These are phyloP conservation scores for Suillus weaverae DNA, from an alignment of 768 basidiomycete species.

Conservation along the genomic window DNA sequence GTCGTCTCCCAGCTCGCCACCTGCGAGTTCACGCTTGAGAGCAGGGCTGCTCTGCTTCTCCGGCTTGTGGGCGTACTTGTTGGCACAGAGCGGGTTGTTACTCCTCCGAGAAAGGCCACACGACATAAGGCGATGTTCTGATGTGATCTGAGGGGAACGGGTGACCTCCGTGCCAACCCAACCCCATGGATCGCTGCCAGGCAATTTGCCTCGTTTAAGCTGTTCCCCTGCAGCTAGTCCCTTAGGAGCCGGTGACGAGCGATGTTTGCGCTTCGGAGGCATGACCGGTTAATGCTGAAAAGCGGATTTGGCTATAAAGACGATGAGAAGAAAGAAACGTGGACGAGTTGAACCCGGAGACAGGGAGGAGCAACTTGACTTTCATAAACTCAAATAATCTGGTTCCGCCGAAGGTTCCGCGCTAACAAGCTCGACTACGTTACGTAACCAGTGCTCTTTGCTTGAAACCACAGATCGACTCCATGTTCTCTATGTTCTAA, in stretches of 20 bases:
- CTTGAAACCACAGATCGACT: not conserved
- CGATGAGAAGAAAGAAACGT: conserved; percentile 4
- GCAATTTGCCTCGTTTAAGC: conserved; percentile 56
- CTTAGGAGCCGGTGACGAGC: conserved; percentile 42
- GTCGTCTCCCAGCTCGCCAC: conserved; percentile 56
- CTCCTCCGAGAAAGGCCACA: conserved; percentile 65
- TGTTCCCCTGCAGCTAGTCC: conserved; percentile 63
- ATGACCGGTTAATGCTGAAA: conserved; percentile 30
- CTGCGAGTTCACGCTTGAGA: conserved; percentile 17
- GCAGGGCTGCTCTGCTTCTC: conserved; percentile 16
- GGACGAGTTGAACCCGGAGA: conserved; percentile 3
- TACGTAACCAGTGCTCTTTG: conserved; percentile 1
- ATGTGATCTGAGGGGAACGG: conserved; percentile 57
- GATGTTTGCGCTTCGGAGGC: conserved; percentile 61
- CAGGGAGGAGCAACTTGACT: conserved; percentile 3
- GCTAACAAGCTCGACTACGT: not conserved
- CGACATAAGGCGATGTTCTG: conserved; percentile 62
- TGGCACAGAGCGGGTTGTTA: conserved; percentile 53
- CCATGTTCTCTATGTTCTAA: not conserved
- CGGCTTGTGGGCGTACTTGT: conserved; percentile 45
- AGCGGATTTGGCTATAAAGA: not conserved
- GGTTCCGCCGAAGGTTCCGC: not conserved
- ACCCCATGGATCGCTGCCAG: conserved; percentile 60
- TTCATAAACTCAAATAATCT: conserved; percentile 4
- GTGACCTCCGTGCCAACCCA: conserved; percentile 76